Conservation (phyloP, 768 basidiomycete genomes). For the Agaricus bisporus region DNA sequence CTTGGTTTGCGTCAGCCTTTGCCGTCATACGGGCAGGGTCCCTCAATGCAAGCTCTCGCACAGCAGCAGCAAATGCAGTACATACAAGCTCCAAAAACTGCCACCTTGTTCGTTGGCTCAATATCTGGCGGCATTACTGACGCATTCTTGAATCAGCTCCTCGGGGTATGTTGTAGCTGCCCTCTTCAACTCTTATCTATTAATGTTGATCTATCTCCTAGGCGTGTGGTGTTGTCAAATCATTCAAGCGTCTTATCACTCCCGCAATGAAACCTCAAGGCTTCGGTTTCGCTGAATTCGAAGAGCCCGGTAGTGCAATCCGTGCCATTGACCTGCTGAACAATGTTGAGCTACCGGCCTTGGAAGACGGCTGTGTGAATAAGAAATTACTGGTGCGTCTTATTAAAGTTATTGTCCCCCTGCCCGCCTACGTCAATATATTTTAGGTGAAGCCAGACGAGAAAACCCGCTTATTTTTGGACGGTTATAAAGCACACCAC, state of each 20-base stretch:
- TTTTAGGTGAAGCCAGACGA: constrained; percentile 90
- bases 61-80: constrained; percentile 77
- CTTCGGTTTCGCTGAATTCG: constrained; percentile 95
- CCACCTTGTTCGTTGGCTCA: constrained; percentile 86
- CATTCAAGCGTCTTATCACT: constrained; percentile 89
- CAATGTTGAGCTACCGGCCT: constrained; percentile 45
- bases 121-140: constrained; percentile 93
- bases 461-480: constrained; percentile 84
- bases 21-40: constrained; percentile 86
- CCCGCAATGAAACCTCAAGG: constrained; percentile 92
- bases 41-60: constrained; percentile 87
- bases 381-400: constrained; percentile 59
- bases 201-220: constrained; percentile 22
- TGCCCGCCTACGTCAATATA: constrained; percentile 37
- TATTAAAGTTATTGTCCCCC: constrained; percentile 26
- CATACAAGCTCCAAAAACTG: constrained; percentile 64
- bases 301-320: constrained; percentile 88
- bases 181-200: neutral
- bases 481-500: constrained; percentile 75
- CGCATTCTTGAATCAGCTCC: constrained; percentile 67
- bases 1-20: constrained; percentile 85
- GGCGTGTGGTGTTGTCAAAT: constrained; percentile 87
- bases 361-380: constrained; percentile 46
- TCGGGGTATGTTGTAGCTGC: constrained; percentile 48
- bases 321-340: constrained; percentile 53